phyloP scores from a whole-genome alignment of 2,329 filamentous ascomycete genomes.

The Fusarium pininemorale region DNA sequence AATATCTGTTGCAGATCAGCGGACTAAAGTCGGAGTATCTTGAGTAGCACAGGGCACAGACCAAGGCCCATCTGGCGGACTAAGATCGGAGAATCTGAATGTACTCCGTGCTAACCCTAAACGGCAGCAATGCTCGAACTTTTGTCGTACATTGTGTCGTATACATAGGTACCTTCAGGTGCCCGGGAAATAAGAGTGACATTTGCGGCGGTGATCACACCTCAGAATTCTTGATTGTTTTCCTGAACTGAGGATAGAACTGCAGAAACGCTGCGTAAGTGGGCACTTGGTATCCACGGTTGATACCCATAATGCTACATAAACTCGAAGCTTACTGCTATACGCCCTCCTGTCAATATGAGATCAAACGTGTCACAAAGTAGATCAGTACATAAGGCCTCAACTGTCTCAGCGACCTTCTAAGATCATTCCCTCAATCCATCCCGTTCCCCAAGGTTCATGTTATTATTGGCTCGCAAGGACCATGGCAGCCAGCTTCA shows the following conservation, averaged over 20 bases:
- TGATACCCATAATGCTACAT: no score
- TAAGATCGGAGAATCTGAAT: not conserved
- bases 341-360: fast-evolving
- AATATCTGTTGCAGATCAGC: not conserved
- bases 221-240: fast-evolving
- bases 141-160: not conserved
- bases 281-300: no score
- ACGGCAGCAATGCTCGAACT: not conserved
- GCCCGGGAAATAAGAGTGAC: no score
- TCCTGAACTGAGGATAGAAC: fast-evolving
- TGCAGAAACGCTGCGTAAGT: no score
- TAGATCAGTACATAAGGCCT: not conserved
- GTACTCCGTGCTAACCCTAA: not conserved
- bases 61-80: not conserved
- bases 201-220: no score
- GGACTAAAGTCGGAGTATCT: not conserved
- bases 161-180: no score
- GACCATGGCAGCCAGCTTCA: not conserved
- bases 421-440: no score
- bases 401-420: not conserved
- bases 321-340: not conserved
- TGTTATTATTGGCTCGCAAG: not conserved
- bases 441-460: not conserved
- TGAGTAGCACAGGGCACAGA: not conserved
- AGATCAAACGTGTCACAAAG: not conserved